phyloP scores from a whole-genome alignment of 2,329 filamentous ascomycete species.

The Fusarium scirpi region DNA sequence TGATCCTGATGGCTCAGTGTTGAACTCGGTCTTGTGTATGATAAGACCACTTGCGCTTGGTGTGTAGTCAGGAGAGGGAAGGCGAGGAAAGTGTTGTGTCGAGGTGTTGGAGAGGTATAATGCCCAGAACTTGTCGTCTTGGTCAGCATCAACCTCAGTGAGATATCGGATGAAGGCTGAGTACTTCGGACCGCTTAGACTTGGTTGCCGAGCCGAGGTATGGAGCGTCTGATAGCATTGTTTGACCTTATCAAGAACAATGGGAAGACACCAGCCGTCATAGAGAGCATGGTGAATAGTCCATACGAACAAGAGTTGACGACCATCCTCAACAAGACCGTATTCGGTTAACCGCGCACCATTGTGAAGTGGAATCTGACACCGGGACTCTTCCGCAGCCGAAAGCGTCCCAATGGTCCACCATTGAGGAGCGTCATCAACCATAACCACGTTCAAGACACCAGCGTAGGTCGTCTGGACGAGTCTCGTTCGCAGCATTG shows the following conservation, averaged over 20 bases:
- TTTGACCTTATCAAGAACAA: constrained; percentile 40
- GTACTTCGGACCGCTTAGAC: constrained; percentile 13
- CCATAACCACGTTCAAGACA: constrained; percentile 36
- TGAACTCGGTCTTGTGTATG: constrained; percentile 18
- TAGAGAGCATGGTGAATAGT: constrained; percentile 48
- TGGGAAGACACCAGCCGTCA: constrained; percentile 46
- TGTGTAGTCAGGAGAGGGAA: constrained; percentile 31
- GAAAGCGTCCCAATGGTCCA: constrained; percentile 3
- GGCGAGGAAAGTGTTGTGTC: constrained; percentile 40
- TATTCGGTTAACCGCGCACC: constrained; percentile 28
- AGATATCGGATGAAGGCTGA: constrained; percentile 32
- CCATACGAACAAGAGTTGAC: constrained; percentile 36
- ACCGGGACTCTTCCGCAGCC: neutral
- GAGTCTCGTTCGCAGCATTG: constrained; percentile 37
- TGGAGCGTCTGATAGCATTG: constrained; percentile 15
- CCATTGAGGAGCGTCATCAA: constrained; percentile 26
- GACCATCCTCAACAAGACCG: neutral
- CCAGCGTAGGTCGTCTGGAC: constrained; percentile 33
- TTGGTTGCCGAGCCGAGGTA: neutral
- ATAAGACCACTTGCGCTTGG: constrained; percentile 31
- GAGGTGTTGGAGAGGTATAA: constrained; percentile 26
- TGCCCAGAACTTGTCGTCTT: constrained; percentile 35
- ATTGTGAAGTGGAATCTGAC: constrained; percentile 21
- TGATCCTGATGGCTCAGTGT: neutral
- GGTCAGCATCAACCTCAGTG: neutral